Evolutionary conservation across 768 basidiomycete species (phyloP).

Genomic region (Trichaptum fuscoviolaceum): DNA sequence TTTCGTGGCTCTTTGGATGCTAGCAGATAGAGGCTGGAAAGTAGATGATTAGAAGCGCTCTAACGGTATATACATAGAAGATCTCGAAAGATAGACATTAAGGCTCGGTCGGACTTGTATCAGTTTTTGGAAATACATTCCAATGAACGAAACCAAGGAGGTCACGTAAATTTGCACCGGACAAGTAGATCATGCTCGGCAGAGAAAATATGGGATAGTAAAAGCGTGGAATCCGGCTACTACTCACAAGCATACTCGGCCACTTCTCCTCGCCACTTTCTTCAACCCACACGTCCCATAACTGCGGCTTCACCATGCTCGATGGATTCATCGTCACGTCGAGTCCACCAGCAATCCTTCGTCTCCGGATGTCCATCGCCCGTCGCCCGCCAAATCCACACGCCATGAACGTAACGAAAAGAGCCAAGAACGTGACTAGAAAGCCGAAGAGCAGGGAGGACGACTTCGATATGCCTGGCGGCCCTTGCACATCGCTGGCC

Average conservation of each 20-base stretch:
- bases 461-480: slow-evolving; percentile 3
- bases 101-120: too few relatives aligned
- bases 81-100: too few relatives aligned
- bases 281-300: slow-evolving; percentile 4
- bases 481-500: background rate
- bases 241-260: slow-evolving; percentile 3
- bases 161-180: background rate
- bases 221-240: background rate
- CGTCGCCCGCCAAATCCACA: background rate
- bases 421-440: slow-evolving; percentile 2
- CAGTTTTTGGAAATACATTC: background rate
- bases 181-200: background rate
- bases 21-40: background rate
- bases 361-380: background rate
- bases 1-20: background rate
- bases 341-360: background rate
- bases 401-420: background rate
- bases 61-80: too few relatives aligned
- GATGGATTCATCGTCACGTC: background rate
- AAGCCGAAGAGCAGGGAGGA: slow-evolving; percentile 4
- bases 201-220: background rate
- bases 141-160: background rate
- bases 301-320: background rate
- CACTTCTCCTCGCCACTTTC: background rate
- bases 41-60: background rate